Evolutionary conservation across 2,329 filamentous ascomycete genomes (phyloP), one percentile per base, ranked within the genome.

Genomic region (Fusarium xyrophilum): DNA sequence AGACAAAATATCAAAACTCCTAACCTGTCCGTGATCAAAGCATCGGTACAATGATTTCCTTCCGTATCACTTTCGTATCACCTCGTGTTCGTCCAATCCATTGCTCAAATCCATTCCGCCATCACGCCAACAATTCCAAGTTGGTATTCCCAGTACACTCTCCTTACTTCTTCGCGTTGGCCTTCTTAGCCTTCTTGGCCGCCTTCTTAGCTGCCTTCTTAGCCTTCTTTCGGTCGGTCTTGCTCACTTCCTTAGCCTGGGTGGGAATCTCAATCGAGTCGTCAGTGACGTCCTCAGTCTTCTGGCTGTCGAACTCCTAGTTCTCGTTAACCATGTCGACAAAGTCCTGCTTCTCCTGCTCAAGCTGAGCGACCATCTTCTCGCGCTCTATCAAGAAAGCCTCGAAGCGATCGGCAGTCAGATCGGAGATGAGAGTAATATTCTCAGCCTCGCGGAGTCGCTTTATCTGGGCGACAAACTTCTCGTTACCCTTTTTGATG

Each of bases 51-150:
- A 8, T 11, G 3, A 4, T 6, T 14, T 3, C 46, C 6, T 11
- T 6, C 8, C 5, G 6, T 8, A 48, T 25, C 6, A 11, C 12
- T 23, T 50, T 3, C 3, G 2, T 11, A n/a, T 50, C 17, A 1
- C 8, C 11, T 14, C 4, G 2, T 17, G 2, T 5, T 48, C 28
- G 5, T 14, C 15, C 14, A 23, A 2, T 33, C 30, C 15, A 25
- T 15, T 32, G 7, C 32, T 32, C 14, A 32, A 32, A 4, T 14
- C 8, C 7, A 6, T 33, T 25, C 6, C 14, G 7, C 6, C 25
- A 15, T 14, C 1, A 1, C 8, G 10, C 3, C 2, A 25, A n/a
- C 5, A 25, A 3, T 25, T n/a, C 17, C 21, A 25, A 1, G 0
- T 15, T 4, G 8, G 4, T 4, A 17, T 3, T 6, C 5, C 14